These are phyloP conservation scores for Raddia guianensis DNA, from an alignment of 176 grass and related monocot species.

Conservation along the genomic window DNA sequence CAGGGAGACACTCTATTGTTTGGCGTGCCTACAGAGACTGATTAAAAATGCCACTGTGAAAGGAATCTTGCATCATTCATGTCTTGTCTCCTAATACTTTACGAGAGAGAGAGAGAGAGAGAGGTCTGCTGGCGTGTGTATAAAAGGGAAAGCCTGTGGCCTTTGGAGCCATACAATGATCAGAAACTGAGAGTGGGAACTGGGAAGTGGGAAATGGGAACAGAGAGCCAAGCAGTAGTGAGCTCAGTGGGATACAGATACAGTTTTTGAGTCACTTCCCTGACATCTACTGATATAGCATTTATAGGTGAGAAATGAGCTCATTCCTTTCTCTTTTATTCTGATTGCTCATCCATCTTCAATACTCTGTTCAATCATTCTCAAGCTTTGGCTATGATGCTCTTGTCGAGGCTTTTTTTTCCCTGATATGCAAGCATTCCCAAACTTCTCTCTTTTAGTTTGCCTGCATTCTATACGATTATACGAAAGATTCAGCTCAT, in stretches of 20 bases:
- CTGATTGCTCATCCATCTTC: slow-evolving; percentile 42
- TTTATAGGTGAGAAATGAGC: slow-evolving; percentile 43
- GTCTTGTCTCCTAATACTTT: slow-evolving; percentile 48
- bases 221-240: slow-evolving; percentile 30
- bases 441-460: neutral
- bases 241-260: slow-evolving; percentile 43
- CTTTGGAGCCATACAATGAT: slow-evolving; percentile 65
- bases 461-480: too few species aligned
- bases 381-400: slow-evolving; percentile 16
- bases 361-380: slow-evolving; percentile 50
- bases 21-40: slow-evolving; percentile 39
- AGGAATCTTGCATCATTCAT: slow-evolving; percentile 74
- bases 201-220: neutral
- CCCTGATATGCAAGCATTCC: slow-evolving; percentile 4
- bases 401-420: neutral
- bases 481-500: slow-evolving; percentile 19
- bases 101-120: slow-evolving; percentile 26
- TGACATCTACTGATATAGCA: slow-evolving; percentile 45
- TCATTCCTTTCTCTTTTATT: slow-evolving; percentile 6
- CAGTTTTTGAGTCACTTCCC: slow-evolving; percentile 50
- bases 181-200: slow-evolving; percentile 32
- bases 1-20: slow-evolving; percentile 36
- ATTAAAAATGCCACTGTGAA: slow-evolving; percentile 56
- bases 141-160: slow-evolving; percentile 59
- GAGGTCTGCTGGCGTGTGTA: slow-evolving; percentile 32